phyloP scores from a whole-genome alignment of 2,329 filamentous ascomycete genomes.

The Colletotrichum eleusines region DNA sequence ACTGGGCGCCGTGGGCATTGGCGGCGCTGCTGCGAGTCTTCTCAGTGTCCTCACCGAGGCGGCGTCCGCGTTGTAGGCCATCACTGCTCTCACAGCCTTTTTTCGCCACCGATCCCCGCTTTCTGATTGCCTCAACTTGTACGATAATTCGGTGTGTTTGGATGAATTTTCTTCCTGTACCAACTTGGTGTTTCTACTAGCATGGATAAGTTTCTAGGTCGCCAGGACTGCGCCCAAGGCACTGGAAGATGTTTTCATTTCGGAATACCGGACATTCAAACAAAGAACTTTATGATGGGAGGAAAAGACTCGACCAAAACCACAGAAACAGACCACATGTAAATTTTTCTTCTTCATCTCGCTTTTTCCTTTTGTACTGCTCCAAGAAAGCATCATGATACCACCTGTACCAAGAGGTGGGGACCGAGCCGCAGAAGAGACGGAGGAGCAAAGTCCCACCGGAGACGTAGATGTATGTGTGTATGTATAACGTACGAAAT shows the following conservation, averaged over 20 bases:
- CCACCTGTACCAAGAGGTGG: constrained; percentile 20
- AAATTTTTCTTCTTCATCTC: not conserved
- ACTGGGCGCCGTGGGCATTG: constrained; percentile 69
- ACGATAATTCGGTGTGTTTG: not conserved
- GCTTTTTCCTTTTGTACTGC: not conserved
- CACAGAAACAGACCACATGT: not conserved
- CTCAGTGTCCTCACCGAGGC: constrained; percentile 70
- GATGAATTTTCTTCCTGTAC: not conserved
- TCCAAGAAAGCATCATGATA: constrained; percentile 15
- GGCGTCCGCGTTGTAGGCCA: constrained; percentile 52
- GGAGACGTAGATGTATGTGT: not conserved
- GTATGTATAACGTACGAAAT: constrained; percentile 22
- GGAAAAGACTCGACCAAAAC: not conserved
- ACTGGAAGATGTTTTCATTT: not conserved
- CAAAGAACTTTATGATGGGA: not conserved
- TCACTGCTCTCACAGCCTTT: not conserved
- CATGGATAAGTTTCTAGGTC: not conserved
- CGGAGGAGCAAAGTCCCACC: not conserved
- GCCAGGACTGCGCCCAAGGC: constrained; percentile 31
- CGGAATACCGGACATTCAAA: constrained; percentile 24
- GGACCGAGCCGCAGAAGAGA: not conserved
- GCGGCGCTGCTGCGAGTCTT: constrained; percentile 70
- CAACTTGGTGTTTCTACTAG: constrained; percentile 1
- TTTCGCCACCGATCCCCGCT: not conserved
- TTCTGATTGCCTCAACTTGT: not conserved